phyloP scores from a whole-genome alignment of 495 filamentous ascomycete genomes.

The Daldinia childiae region DNA sequence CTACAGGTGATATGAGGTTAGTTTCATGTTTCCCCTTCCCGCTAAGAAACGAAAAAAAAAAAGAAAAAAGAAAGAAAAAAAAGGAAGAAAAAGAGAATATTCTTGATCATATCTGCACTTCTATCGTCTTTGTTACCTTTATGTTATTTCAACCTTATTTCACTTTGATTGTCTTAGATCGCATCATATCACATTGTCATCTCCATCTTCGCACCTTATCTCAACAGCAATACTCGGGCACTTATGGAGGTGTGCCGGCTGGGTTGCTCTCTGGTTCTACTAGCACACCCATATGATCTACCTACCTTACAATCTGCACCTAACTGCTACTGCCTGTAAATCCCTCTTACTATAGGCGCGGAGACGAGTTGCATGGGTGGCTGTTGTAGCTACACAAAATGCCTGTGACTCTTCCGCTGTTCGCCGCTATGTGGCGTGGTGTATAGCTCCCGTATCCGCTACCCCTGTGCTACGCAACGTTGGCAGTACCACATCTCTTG shows the following conservation, averaged over 20 bases:
- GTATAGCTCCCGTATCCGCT: slow-evolving; percentile 52
- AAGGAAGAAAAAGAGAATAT: background rate
- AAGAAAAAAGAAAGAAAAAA: background rate
- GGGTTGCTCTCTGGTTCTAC: slow-evolving; percentile 35
- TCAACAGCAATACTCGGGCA: slow-evolving; percentile 28
- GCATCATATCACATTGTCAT: slow-evolving; percentile 10
- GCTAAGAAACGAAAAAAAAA: background rate
- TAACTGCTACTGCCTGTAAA: slow-evolving; percentile 35
- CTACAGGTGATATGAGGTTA: slow-evolving; percentile 60
- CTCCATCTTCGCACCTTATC: slow-evolving; percentile 20
- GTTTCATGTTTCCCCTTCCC: slow-evolving; percentile 8
- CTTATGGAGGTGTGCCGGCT: slow-evolving; percentile 29
- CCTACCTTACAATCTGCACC: slow-evolving; percentile 40
- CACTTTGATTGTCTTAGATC: slow-evolving; percentile 7
- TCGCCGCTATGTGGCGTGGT: slow-evolving; percentile 48
- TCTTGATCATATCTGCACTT: background rate
- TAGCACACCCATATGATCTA: slow-evolving; percentile 25
- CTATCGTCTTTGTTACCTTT: background rate
- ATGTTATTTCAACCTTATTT: slow-evolving; percentile 7
- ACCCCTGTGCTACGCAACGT: slow-evolving; percentile 55
- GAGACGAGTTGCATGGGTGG: slow-evolving; percentile 44
- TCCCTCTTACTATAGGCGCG: slow-evolving; percentile 36
- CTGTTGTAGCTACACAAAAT: slow-evolving; percentile 44
- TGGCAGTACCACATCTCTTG: slow-evolving; percentile 55
- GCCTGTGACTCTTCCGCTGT: slow-evolving; percentile 38